Percentiles rank a stretch among this genome's conserved stretches.
Conservation (phyloP, 768 basidiomycete species). For the Lactarius sanguifluus region DNA sequence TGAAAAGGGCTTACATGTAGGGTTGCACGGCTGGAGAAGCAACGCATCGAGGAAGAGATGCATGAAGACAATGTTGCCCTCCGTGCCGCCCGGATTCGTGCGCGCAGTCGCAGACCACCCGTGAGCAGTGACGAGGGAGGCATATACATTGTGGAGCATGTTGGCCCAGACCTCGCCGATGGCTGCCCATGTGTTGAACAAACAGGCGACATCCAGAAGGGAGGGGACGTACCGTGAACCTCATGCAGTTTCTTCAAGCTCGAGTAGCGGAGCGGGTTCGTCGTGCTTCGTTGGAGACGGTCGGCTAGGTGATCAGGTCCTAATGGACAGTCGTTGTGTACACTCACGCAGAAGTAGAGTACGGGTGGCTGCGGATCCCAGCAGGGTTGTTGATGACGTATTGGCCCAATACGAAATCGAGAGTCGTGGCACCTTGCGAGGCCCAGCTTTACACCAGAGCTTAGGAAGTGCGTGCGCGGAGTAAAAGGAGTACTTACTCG, state of each 20-base stretch:
- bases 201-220: background rate
- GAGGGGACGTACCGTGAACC: constrained; percentile 44
- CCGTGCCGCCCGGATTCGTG: constrained; percentile 42
- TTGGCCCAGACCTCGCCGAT: constrained; percentile 63
- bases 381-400: constrained; percentile 52
- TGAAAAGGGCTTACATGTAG: constrained; percentile 44
- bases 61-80: constrained; percentile 54
- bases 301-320: constrained; percentile 10
- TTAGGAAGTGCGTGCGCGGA: constrained; percentile 16
- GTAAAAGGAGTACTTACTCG: constrained; percentile 23
- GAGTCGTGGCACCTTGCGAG: constrained; percentile 41
- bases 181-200: constrained; percentile 30
- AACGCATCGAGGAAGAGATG: constrained; percentile 53
- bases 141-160: constrained; percentile 42
- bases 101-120: constrained; percentile 38
- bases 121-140: constrained; percentile 34
- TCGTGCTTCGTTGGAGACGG: constrained; percentile 18
- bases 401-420: constrained; percentile 44
- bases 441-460: constrained; percentile 34
- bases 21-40: constrained; percentile 47
- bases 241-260: constrained; percentile 41
- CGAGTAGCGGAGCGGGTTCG: constrained; percentile 48
- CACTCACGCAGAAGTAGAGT: constrained; percentile 52
- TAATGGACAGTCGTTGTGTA: constrained; percentile 32
- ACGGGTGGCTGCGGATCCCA: constrained; percentile 59